These are phyloP conservation scores for Avicennia marina DNA, from an alignment of 257 asterid genomes.

Conservation along the genomic window DNA sequence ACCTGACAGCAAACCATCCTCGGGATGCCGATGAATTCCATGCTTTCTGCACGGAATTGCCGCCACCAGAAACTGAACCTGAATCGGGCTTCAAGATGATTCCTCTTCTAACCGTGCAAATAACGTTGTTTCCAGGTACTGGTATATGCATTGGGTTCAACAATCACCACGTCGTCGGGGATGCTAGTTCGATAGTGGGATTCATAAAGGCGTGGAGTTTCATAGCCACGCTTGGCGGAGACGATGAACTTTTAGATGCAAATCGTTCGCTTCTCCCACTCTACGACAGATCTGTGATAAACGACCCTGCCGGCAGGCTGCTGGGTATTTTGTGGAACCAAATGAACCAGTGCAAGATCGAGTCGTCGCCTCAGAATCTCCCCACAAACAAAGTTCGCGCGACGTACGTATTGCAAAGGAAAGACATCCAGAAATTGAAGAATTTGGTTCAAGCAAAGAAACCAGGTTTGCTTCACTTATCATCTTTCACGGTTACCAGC, in stretches of 20 bases:
- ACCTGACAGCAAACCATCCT: slow-evolving; percentile 27
- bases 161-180: slow-evolving; percentile 37
- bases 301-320: slow-evolving; percentile 24
- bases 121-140: slow-evolving; percentile 33
- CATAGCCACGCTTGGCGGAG: slow-evolving; percentile 21
- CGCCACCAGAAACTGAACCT: slow-evolving; percentile 2
- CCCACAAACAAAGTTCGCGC: slow-evolving; percentile 30
- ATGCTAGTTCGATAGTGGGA: slow-evolving; percentile 34
- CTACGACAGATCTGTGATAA: slow-evolving; percentile 35
- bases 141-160: slow-evolving; percentile 39
- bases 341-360: too few relatives aligned
- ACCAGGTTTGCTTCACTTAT: slow-evolving; percentile 24
- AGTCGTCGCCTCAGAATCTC: slow-evolving; percentile 14
- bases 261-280: slow-evolving; percentile 18
- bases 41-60: slow-evolving; percentile 27
- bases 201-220: slow-evolving; percentile 39
- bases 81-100: slow-evolving; percentile 7
- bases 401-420: slow-evolving; percentile 22
- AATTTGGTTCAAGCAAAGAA: slow-evolving; percentile 8
- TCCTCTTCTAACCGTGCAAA: slow-evolving; percentile 31
- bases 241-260: not conserved
- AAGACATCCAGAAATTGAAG: slow-evolving; percentile 32
- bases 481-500: slow-evolving; percentile 30
- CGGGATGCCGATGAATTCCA: slow-evolving; percentile 29
- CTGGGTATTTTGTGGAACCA: too few relatives aligned